A percentile compares a stretch with the other conserved stretches of the same genome.
Evolutionary conservation across 1,284 basidiomycete species (phyloP).

Genomic region (Leccinum angustisporum): DNA sequence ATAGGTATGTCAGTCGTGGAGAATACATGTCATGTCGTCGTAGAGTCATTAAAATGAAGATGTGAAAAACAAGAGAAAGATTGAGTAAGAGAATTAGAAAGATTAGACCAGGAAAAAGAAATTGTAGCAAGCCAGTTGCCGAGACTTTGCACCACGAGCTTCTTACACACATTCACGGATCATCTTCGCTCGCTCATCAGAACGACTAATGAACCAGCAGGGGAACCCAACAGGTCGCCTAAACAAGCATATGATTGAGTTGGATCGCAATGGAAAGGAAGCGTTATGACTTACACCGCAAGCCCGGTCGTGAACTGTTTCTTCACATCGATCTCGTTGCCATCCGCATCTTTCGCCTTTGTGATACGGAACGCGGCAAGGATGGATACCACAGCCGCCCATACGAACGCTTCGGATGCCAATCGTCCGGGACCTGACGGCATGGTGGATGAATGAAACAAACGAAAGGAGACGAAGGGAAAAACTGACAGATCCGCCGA

Average conservation of each 20-base stretch:
- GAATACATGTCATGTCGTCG: conserved; percentile 1
- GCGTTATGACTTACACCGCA: conserved; percentile 29
- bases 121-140: not conserved
- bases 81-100: not conserved
- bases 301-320: conserved; percentile 34
- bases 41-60: not conserved
- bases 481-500: conserved; percentile 34
- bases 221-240: conserved; percentile 27
- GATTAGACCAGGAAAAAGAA: not conserved
- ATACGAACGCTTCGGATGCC: conserved; percentile 24
- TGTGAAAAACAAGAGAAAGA: not conserved
- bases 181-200: conserved; percentile 6
- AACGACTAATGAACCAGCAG: conserved; percentile 25
- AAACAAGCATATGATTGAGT: not conserved
- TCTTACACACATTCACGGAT: conserved; percentile 13
- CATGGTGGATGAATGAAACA: conserved; percentile 10
- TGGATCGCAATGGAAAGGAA: not conserved
- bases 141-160: no score
- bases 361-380: conserved; percentile 41
- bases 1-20: not conserved
- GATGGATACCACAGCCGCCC: conserved; percentile 31
- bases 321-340: conserved; percentile 35
- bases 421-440: conserved; percentile 27
- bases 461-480: not conserved
- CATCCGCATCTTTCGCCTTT: conserved; percentile 36